Conservation (phyloP, 495 filamentous ascomycete genomes). For the Neurospora cerealis region DNA sequence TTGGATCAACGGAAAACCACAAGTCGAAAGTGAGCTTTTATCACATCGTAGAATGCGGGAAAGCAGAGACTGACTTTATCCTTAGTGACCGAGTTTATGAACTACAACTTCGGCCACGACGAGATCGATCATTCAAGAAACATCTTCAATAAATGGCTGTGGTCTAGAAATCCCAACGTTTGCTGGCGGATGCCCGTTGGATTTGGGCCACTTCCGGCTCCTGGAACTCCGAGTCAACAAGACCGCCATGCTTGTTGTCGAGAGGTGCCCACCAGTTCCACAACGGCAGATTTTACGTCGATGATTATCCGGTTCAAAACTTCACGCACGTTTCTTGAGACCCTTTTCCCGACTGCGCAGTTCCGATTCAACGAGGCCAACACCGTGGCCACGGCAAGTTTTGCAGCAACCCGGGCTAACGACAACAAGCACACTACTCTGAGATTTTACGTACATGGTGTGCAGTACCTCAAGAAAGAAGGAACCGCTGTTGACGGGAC, state of each 20-base stretch:
- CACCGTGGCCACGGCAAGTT: constrained; percentile 41
- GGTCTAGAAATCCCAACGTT: constrained; percentile 29
- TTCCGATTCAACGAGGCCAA: constrained; percentile 37
- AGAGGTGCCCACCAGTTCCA: not conserved
- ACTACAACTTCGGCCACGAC: constrained; percentile 53
- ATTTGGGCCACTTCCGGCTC: constrained; percentile 48
- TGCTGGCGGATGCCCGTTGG: constrained; percentile 45
- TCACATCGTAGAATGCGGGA: not conserved
- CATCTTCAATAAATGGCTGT: constrained; percentile 33
- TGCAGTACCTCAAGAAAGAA: constrained; percentile 42
- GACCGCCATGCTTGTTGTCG: constrained; percentile 6
- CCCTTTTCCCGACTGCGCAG: constrained; percentile 35
- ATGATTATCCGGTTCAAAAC: constrained; percentile 48
- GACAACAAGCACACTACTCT: constrained; percentile 36
- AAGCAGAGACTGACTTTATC: not conserved
- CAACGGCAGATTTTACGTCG: constrained; percentile 35
- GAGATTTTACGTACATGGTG: constrained; percentile 48
- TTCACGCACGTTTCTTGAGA: constrained; percentile 47
- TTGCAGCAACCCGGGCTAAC: constrained; percentile 37
- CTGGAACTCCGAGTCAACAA: constrained; percentile 25
- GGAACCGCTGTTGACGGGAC: constrained; percentile 37
- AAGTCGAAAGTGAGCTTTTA: constrained; percentile 23
- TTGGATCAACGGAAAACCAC: constrained; percentile 18
- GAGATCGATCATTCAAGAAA: constrained; percentile 46
- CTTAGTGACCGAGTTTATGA: constrained; percentile 35